Conservation (phyloP, 78 protist genomes). For the Tieghemostelium lacteum region DNA sequence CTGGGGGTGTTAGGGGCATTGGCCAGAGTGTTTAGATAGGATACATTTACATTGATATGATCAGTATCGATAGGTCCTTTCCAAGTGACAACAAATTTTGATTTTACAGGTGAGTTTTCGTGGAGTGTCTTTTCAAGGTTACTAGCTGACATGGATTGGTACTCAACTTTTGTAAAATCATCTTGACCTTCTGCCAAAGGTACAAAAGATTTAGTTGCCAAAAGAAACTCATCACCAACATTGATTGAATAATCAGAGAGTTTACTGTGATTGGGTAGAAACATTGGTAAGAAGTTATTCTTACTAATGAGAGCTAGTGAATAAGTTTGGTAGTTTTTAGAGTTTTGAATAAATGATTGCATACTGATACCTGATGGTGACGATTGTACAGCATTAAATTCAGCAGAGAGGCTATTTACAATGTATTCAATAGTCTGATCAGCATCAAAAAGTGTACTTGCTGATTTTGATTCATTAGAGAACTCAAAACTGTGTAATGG, state of each 20-base stretch:
- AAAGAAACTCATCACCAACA: slow-evolving; percentile 54
- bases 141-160: no score
- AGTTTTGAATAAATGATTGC: neutral
- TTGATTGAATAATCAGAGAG: slow-evolving; percentile 22
- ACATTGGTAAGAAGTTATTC: slow-evolving; percentile 16
- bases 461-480: neutral
- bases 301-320: slow-evolving; percentile 3
- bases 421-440: neutral
- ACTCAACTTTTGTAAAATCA: no score
- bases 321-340: slow-evolving; percentile 4
- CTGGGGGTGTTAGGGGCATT: neutral
- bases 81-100: slow-evolving; percentile 41
- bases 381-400: neutral
- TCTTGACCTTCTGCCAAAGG: slow-evolving; percentile 12
- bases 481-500: slow-evolving; percentile 36
- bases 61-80: slow-evolving; percentile 5
- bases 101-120: neutral
- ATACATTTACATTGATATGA: neutral
- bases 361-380: neutral
- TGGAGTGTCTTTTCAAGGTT: neutral
- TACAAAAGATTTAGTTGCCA: neutral
- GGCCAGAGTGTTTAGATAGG: neutral
- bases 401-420: neutral
- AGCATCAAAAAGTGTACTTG: no score
- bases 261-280: neutral